Evolutionary conservation across 768 basidiomycete species (phyloP), one percentile per base, ranked within the genome.

Genomic region (Russula foetens): DNA sequence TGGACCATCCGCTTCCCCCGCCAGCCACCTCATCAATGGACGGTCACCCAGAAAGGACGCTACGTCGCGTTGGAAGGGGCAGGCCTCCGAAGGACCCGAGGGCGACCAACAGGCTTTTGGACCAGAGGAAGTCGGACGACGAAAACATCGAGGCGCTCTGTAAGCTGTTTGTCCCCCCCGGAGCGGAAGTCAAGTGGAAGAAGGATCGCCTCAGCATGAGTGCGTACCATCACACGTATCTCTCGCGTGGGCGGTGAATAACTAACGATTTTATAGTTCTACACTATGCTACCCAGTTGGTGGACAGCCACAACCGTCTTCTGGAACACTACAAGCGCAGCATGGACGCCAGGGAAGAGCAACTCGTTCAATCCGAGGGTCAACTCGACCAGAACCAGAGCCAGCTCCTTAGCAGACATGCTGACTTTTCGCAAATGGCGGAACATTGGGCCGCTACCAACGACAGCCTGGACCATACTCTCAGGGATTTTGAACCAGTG

Each of bases 171-270:
- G 60, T 61, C 15, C 60, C 60, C 2, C 9, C 26, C 3, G 33
- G 23, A 1, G 44, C 31, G 6, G 7, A 24, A 21, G 21, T 44
- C n/a, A 56, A 24, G 26, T 46, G 38, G 28, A 61, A 61, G 60
- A 61, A 61, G 55, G 28, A 61, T 15, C 54, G 60, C 14, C 60
- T 61, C 38, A 12, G n/a, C 33, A 51, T 26, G 15, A 52, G 60
- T 61, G 19, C 28, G 60, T 26, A 9, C 19, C 31, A n/a, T 3
- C 21, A 2, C 38, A 6, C 33, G 15, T 46, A 39, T 38, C n/a
- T 26, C 23, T 35, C 28, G 6, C 39, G 15, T 26, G 14, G 26
- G 26, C 3, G 15, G 21, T 28, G 31, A 46, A 35, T 38, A 5
- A 38, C 26, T 3, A 50, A 43, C 7, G 7, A 19, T 12, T 35